Evolutionary conservation across 345 rosid genomes (phyloP).

Genomic region (Garcia nutans): DNA sequence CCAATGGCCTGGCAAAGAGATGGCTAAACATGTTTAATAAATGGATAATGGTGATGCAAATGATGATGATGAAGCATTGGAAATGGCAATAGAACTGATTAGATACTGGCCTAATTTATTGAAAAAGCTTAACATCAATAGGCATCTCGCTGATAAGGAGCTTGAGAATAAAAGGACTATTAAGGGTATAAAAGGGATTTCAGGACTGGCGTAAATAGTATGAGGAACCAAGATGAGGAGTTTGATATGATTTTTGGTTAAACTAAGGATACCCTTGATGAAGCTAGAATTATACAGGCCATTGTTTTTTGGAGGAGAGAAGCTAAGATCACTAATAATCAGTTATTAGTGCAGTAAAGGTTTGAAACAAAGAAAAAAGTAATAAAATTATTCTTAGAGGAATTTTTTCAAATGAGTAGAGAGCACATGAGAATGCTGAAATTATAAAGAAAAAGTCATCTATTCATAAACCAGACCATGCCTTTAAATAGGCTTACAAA

Average conservation of each 20-base stretch:
- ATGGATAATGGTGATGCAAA: slow-evolving; percentile 68
- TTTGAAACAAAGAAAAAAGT: too few species aligned
- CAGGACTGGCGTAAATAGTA: slow-evolving; percentile 83
- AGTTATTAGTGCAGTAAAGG: too few species aligned
- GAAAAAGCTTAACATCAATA: slow-evolving; percentile 54
- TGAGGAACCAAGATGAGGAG: slow-evolving; percentile 92
- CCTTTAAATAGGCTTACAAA: too few species aligned
- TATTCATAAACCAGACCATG: too few species aligned
- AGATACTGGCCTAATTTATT: slow-evolving; percentile 74
- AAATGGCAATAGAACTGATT: slow-evolving; percentile 97
- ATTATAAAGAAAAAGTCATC: too few species aligned
- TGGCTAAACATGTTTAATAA: slow-evolving; percentile 84
- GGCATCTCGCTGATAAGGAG: slow-evolving; percentile 54
- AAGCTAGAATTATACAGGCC: slow-evolving; percentile 90
- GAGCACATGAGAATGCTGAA: too few species aligned
- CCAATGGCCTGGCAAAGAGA: slow-evolving; percentile 85
- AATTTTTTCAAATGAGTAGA: too few species aligned
- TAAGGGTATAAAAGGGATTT: slow-evolving; percentile 69
- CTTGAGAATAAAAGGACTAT: slow-evolving; percentile 71
- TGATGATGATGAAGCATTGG: slow-evolving; percentile 88
- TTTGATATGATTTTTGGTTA: slow-evolving; percentile 94
- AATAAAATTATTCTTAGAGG: too few species aligned
- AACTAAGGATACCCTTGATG: slow-evolving; percentile 83
- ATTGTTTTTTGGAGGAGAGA: slow-evolving; percentile 36
- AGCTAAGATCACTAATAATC: too few species aligned